phyloP scores from a whole-genome alignment of 305 asterid genomes.

The Solanum hybrid region DNA sequence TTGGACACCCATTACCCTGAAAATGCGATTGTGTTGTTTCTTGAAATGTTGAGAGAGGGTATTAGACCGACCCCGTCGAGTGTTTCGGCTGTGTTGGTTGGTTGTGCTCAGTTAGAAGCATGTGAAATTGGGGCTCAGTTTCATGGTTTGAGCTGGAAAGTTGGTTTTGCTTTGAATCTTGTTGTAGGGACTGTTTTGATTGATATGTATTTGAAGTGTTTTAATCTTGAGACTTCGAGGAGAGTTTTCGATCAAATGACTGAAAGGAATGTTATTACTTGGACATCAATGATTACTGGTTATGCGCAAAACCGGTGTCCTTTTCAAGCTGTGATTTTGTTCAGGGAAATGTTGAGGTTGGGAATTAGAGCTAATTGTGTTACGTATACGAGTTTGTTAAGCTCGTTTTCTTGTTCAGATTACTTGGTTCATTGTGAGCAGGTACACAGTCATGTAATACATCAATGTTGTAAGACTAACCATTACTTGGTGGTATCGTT shows the following conservation, averaged over 20 bases:
- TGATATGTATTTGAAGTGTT: slow-evolving; percentile 48
- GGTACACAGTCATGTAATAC: slow-evolving; percentile 39
- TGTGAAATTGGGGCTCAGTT: slow-evolving; percentile 41
- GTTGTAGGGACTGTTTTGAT: slow-evolving; percentile 54
- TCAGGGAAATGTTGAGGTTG: slow-evolving; percentile 34
- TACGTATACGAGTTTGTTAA: slow-evolving; percentile 36
- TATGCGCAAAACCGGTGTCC: slow-evolving; percentile 30
- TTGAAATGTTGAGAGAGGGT: slow-evolving; percentile 34
- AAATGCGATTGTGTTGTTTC: slow-evolving; percentile 27
- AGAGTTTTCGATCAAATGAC: slow-evolving; percentile 35
- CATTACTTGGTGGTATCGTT: slow-evolving; percentile 33
- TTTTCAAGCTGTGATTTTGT: slow-evolving; percentile 29
- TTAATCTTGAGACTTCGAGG: slow-evolving; percentile 28
- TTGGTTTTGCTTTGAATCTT: slow-evolving; percentile 31
- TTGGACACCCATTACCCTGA: slow-evolving; percentile 22
- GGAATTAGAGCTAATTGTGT: slow-evolving; percentile 30
- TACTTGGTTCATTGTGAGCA: slow-evolving; percentile 41
- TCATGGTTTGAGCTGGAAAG: slow-evolving; percentile 41
- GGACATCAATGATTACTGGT: slow-evolving; percentile 53
- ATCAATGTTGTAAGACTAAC: slow-evolving; percentile 39
- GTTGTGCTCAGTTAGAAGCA: slow-evolving; percentile 39
- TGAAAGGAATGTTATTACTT: slow-evolving; percentile 32
- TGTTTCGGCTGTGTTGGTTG: slow-evolving; percentile 37
- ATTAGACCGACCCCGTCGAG: slow-evolving; percentile 25
- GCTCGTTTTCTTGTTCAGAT: slow-evolving; percentile 32